Percentiles rank a stretch among this genome's conserved stretches.
Evolutionary conservation across 2,329 filamentous ascomycete genomes (phyloP).

Genomic region (Nannizzia gypsea): DNA sequence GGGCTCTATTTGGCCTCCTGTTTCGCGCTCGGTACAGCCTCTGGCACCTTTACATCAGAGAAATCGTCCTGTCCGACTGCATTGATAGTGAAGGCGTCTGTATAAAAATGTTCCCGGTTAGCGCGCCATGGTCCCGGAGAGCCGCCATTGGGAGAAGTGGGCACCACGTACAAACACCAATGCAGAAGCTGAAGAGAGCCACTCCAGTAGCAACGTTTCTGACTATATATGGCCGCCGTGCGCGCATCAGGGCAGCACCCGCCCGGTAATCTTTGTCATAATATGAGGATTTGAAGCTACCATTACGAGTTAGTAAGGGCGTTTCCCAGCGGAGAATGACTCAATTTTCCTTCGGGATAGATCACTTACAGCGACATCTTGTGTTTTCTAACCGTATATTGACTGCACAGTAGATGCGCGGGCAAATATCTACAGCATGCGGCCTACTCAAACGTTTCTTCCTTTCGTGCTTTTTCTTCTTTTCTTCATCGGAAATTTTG

Average conservation of each 20-base stretch:
- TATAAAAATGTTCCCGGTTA: not conserved
- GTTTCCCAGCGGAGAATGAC: not conserved
- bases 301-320: not conserved
- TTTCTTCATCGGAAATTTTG: not conserved
- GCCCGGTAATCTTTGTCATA: slow-evolving; percentile 82
- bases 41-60: slow-evolving; percentile 84
- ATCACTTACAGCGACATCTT: slow-evolving; percentile 12
- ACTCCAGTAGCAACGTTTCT: slow-evolving; percentile 76
- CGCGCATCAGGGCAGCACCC: slow-evolving; percentile 78
- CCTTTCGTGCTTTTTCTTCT: not conserved
- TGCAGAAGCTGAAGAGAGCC: slow-evolving; percentile 61
- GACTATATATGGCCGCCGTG: slow-evolving; percentile 79
- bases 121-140: not conserved
- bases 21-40: not conserved
- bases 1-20: not conserved
- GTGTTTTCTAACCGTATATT: not conserved
- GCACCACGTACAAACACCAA: slow-evolving; percentile 71
- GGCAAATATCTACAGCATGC: not conserved
- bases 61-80: slow-evolving; percentile 95
- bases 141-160: not conserved
- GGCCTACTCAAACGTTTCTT: not conserved
- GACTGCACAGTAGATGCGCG: not conserved
- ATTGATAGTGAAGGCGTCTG: slow-evolving; percentile 61
- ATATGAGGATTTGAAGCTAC: slow-evolving; percentile 64
- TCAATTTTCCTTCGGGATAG: not conserved